Evolutionary conservation across 306 rosid genomes (phyloP), one percentile per base, ranked within the genome.

Genomic region (Cucumis cinereus): DNA sequence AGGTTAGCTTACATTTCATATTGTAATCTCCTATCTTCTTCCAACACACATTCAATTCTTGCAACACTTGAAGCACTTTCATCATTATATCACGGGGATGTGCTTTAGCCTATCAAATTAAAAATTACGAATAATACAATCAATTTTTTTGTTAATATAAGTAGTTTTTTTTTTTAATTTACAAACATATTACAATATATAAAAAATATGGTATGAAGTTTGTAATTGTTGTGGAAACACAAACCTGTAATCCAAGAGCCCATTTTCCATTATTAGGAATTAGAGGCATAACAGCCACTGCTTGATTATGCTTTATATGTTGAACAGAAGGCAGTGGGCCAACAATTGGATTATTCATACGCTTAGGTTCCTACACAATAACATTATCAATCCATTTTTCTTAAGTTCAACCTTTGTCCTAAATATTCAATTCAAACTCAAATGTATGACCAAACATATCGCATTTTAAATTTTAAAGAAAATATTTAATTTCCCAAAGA

Each of bases 161-260:
- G 26, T n/a, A 8, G 16, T 0, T 45, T 45, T 45, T 45, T 45
- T 0, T 45, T 12, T 45, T 45, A 45, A 45, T 52, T 52, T 52
- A 52, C 22, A 52, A 52, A 1, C 8, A 50, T 15, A 41, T 2
- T 16, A 6, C 8, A 6, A 52, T 52, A 0, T 6, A 52, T n/a
- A 52, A 52, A 6, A 16, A 30, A 30, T 30, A 30, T 30, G 35
- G 35, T 30, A 52, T 52, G 5, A 17, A 6, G 1, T 15, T 50
- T 5, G 55, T 5, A 15, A 50, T 3, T 30, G 8, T 54, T 54
- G 12, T 13, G 28, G 10, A 17, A 80, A 80, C 35, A 56, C 50
- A n/a, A 81, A 89, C 98, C 97, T 93, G 97, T 84, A 93, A 97
- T 71, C 98, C 97, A 78, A 93, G 98, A 80, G 98, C 96, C 98